Percentiles rank a stretch among this genome's conserved stretches.
Evolutionary conservation across 805 yeast genomes (phyloP).

Genomic region (Candida qinlingensis): DNA sequence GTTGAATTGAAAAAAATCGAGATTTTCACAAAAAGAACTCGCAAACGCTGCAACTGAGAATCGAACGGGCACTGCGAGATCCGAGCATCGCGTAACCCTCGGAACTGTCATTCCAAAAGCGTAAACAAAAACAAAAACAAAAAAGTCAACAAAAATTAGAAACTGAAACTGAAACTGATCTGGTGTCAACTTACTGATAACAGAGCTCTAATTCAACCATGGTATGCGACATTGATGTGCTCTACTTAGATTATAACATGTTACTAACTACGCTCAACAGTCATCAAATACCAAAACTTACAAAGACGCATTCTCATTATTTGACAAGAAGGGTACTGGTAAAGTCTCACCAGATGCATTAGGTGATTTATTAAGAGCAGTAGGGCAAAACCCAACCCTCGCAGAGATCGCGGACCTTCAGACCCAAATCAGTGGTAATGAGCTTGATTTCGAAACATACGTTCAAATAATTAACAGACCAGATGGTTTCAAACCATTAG

Average conservation of each 20-base stretch:
- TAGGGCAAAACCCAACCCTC: conserved; percentile 97
- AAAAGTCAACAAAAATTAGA: not conserved
- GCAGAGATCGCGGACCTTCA: conserved; percentile 71
- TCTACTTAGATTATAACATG: too few species aligned
- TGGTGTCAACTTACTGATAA: not conserved
- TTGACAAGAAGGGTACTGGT: conserved; percentile 95
- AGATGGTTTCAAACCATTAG: conserved; percentile 81
- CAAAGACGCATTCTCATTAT: conserved; percentile 94
- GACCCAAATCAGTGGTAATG: conserved; percentile 30
- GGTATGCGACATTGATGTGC: not conserved
- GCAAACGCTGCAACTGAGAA: not conserved
- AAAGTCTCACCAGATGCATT: conserved; percentile 76
- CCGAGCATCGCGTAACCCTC: not conserved
- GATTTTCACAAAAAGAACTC: not conserved
- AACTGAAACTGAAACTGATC: not conserved
- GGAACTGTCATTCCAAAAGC: not conserved
- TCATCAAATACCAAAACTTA: conserved; percentile 33
- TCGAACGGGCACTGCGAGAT: not conserved
- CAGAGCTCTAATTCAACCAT: not conserved
- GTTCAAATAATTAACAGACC: conserved; percentile 76
- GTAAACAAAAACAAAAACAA: conserved; percentile 3
- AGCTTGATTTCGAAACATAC: conserved; percentile 69
- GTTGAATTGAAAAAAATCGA: not conserved
- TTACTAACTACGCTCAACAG: conserved; percentile 5
- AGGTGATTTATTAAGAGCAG: conserved; percentile 93